Evolutionary conservation across 805 yeast genomes (phyloP).

Genomic region (Candida ovalis): DNA sequence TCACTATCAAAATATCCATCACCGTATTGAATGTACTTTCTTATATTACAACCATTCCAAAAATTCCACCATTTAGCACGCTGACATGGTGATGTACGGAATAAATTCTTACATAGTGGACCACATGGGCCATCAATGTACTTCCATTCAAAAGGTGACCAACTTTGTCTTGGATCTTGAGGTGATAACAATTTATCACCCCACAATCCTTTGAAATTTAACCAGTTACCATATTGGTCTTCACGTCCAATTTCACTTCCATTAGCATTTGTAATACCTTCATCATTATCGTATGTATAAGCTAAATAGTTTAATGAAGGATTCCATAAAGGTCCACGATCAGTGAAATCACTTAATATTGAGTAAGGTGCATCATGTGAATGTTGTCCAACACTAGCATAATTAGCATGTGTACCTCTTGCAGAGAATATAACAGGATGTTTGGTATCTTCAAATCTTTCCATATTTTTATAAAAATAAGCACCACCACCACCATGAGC

Average conservation of each 20-base stretch:
- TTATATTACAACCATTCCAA: constrained; percentile 75
- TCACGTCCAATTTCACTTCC: constrained; percentile 52
- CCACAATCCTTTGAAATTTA: constrained; percentile 81
- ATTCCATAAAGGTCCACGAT: constrained; percentile 94
- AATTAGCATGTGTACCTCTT: constrained; percentile 96
- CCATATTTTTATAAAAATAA: constrained; percentile 71
- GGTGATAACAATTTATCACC: constrained; percentile 73
- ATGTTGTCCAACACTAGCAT: constrained; percentile 93
- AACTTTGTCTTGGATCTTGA: constrained; percentile 73
- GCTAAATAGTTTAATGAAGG: constrained; percentile 79
- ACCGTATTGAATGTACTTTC: constrained; percentile 73
- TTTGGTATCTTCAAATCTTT: constrained; percentile 43
- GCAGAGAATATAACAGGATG: constrained; percentile 86
- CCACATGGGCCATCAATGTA: constrained; percentile 94
- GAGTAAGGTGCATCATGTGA: constrained; percentile 93
- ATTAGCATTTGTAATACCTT: constrained; percentile 41
- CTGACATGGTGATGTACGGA: constrained; percentile 72
- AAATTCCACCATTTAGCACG: constrained; percentile 91
- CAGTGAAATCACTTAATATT: constrained; percentile 88
- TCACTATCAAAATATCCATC: constrained; percentile 80
- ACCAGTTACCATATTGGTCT: constrained; percentile 63
- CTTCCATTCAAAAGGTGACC: constrained; percentile 86
- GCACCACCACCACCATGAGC: constrained; percentile 99
- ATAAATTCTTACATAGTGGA: constrained; percentile 74
- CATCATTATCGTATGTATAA: constrained; percentile 68